Evolutionary conservation across 441 rosid genomes (phyloP), one percentile per base, ranked within the genome.

Genomic region (Hura crepitans): DNA sequence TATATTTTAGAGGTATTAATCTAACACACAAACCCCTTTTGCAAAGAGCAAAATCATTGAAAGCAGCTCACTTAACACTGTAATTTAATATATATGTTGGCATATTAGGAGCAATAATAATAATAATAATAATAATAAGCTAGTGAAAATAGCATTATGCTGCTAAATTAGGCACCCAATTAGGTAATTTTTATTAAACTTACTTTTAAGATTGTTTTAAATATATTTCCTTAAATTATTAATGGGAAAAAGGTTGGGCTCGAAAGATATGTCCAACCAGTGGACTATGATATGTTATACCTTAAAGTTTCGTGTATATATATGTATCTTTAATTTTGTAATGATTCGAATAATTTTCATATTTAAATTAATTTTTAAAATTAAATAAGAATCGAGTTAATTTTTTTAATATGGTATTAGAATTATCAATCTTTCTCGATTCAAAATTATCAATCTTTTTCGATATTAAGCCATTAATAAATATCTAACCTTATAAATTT

Each of bases 251-350:
- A 42, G n/a, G 45, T 43, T 61, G 50, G 68, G 62, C 43, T 62
- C 53, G 43, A 69, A 63, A 37, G 69, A 63, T 43, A 31, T 62
- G 45, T 65, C 62, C 69, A 72, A 55, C 74, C n/a, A 72, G 61
- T 71, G 59, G 62, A 71, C 54, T 62, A 28, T 71, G 74, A 20
- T 53, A 15, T 1, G 10, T n/a, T 63, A 28, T 15, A 72, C 69
- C 61, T 30, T 54, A 62, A 39, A 39, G 45, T 39, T 39, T 39
- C 11, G 10, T 0, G 1, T 39, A 39, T 39, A 39, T 39, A 39
- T 39, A 7, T 33, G 3, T 33, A 33, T 33, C 37, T 6, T 6
- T 33, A 2, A 2, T 33, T 6, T 33, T 33, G 4, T 33, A 33
- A 3, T 33, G 37, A 2, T 2, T 33, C 6, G 4, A 2, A 33